phyloP scores from a whole-genome alignment of 176 grass and related monocot genomes.

The Ensete glaucum region DNA sequence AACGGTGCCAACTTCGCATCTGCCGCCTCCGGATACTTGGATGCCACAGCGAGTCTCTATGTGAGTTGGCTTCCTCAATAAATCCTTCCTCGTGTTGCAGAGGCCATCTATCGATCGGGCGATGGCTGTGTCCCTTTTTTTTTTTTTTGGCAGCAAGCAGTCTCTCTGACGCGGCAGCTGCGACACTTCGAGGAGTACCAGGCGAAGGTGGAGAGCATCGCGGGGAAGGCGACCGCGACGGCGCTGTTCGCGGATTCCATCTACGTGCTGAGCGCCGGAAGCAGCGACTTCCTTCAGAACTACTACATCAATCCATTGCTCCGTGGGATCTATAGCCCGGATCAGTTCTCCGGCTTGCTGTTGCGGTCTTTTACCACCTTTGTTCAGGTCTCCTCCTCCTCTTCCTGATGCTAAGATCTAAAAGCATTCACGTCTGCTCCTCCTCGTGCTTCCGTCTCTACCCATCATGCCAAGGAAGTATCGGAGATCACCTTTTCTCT shows the following conservation, averaged over 20 bases:
- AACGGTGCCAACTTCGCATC: slow-evolving; percentile 88
- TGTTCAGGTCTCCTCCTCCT: slow-evolving; percentile 31
- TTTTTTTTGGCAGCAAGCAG: slow-evolving; percentile 30
- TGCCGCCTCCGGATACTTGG: slow-evolving; percentile 67
- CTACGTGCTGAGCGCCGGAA: slow-evolving; percentile 72
- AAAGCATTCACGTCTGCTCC: no score
- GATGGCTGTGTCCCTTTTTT: no score
- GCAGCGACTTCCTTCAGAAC: slow-evolving; percentile 86
- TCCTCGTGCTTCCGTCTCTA: no score
- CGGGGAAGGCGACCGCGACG: slow-evolving; percentile 31
- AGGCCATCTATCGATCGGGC: no score
- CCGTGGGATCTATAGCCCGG: slow-evolving; percentile 33
- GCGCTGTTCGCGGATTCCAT: slow-evolving; percentile 55
- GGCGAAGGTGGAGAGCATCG: slow-evolving; percentile 38
- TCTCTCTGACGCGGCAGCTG: slow-evolving; percentile 61
- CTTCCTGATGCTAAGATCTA: background rate
- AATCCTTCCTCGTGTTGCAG: no score
- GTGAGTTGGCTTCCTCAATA: slow-evolving; percentile 12
- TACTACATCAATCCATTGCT: slow-evolving; percentile 80
- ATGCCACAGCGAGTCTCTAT: slow-evolving; percentile 50
- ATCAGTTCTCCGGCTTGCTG: slow-evolving; percentile 52
- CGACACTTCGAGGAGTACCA: slow-evolving; percentile 55
- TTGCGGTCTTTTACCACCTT: slow-evolving; percentile 53
- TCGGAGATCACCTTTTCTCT: no score
- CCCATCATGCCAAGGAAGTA: no score